Evolutionary conservation across 768 basidiomycete species (phyloP).

Genomic region (Auricularia heimuer): DNA sequence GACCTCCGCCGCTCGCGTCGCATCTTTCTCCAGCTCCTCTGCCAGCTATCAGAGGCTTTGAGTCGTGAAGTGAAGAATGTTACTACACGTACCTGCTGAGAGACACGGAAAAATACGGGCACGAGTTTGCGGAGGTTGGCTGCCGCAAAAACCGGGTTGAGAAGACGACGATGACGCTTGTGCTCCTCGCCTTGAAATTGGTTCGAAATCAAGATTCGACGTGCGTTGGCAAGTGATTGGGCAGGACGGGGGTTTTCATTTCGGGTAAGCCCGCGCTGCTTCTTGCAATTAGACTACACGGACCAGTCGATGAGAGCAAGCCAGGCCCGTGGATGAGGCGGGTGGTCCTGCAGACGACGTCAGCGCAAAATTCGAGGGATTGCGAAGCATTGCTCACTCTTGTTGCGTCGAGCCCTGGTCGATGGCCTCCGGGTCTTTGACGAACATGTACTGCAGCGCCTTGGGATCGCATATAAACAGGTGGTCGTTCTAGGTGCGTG

Average conservation of each 20-base stretch:
- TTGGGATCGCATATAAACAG: constrained; percentile 1
- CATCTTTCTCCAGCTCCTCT: neutral
- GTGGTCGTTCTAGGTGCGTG: neutral
- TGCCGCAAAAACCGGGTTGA: constrained; percentile 4
- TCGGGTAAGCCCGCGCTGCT: neutral
- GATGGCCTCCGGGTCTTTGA: neutral
- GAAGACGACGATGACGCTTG: constrained; percentile 4
- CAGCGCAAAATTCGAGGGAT: neutral
- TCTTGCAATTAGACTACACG: neutral
- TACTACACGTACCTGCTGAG: neutral
- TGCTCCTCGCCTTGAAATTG: neutral
- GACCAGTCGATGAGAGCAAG: neutral
- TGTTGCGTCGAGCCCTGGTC: neutral
- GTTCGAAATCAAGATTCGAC: neutral
- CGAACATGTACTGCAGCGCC: neutral
- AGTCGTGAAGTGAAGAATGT: neutral
- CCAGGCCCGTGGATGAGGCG: neutral
- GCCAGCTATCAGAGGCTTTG: neutral
- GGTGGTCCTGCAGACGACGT: neutral
- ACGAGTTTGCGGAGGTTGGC: neutral
- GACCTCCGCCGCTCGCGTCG: neutral
- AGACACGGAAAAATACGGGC: constrained; percentile 4
- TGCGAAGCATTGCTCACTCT: neutral
- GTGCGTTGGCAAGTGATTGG: too few relatives aligned
- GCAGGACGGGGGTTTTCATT: neutral